phyloP scores from a whole-genome alignment of 805 yeast genomes.

The Barnettozyma californica region DNA sequence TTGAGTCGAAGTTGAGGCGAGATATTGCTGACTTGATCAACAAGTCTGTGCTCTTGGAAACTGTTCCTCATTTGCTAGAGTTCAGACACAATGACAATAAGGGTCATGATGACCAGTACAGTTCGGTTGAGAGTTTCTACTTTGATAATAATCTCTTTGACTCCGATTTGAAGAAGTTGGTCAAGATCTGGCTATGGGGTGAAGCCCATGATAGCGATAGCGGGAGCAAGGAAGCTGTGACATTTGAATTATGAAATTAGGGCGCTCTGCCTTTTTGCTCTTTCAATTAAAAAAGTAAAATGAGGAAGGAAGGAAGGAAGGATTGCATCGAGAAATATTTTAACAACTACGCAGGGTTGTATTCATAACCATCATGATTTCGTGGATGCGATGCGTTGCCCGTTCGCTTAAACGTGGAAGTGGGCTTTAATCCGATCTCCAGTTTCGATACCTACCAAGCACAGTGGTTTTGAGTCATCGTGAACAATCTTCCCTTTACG shows the following conservation, averaged over 20 bases:
- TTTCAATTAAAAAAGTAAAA: too few relatives aligned
- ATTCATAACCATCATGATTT: too few relatives aligned
- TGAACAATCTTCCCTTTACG: slow-evolving; percentile 27
- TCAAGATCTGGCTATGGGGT: slow-evolving; percentile 61
- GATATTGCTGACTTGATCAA: slow-evolving; percentile 71
- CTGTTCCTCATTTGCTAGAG: slow-evolving; percentile 14
- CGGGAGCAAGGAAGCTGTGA: background rate
- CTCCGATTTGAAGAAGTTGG: slow-evolving; percentile 43
- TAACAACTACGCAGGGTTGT: too few relatives aligned
- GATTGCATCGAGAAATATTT: background rate
- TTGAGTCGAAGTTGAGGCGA: slow-evolving; percentile 54
- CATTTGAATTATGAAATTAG: background rate
- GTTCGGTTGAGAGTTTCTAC: slow-evolving; percentile 3
- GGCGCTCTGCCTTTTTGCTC: too few relatives aligned
- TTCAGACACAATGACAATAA: slow-evolving; percentile 7
- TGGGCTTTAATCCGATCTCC: slow-evolving; percentile 40
- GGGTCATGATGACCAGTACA: slow-evolving; percentile 6
- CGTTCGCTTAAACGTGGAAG: background rate
- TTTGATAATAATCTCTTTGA: slow-evolving; percentile 13
- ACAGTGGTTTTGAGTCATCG: slow-evolving; percentile 42
- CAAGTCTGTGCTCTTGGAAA: slow-evolving; percentile 44
- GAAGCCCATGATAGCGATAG: slow-evolving; percentile 37
- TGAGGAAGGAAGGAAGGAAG: too few relatives aligned
- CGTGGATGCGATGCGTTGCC: too few relatives aligned
- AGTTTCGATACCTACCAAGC: slow-evolving; percentile 48